These are phyloP conservation scores for Biscutella laevigata DNA, from an alignment of 441 rosid genomes.

Conservation along the genomic window DNA sequence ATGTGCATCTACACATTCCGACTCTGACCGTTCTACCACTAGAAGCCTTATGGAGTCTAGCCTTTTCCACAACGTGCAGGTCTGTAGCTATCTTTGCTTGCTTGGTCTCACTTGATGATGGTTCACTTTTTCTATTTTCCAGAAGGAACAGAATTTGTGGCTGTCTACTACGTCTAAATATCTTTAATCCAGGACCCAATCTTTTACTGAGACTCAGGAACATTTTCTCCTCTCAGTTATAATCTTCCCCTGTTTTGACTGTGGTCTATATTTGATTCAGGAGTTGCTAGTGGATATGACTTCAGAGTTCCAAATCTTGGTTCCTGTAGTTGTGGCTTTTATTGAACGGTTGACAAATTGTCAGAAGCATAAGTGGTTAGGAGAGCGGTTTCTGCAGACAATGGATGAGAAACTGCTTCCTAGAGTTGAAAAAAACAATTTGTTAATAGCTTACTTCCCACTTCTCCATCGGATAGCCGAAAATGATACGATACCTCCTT, in stretches of 20 bases:
- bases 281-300: slow-evolving; percentile 70
- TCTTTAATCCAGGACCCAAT: neutral
- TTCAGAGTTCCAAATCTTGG: slow-evolving; percentile 51
- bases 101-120: slow-evolving; percentile 8
- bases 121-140: slow-evolving; percentile 6
- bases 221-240: neutral
- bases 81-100: slow-evolving; percentile 19
- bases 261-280: slow-evolving; percentile 34
- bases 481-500: slow-evolving; percentile 68
- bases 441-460: slow-evolving; percentile 60
- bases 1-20: slow-evolving; percentile 60
- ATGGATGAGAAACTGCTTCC: slow-evolving; percentile 64
- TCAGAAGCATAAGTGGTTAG: slow-evolving; percentile 67
- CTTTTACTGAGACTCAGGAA: slow-evolving; percentile 18
- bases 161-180: neutral
- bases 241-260: neutral
- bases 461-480: slow-evolving; percentile 68
- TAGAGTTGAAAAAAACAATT: slow-evolving; percentile 42
- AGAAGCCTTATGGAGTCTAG: slow-evolving; percentile 47
- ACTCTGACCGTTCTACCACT: slow-evolving; percentile 48
- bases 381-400: slow-evolving; percentile 72
- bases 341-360: slow-evolving; percentile 62
- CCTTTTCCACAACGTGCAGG: slow-evolving; percentile 63
- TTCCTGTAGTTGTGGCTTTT: slow-evolving; percentile 64
- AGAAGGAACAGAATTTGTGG: slow-evolving; percentile 11